These are phyloP conservation scores for Mortierella alpina DNA, from an alignment of 192 early-diverging fungal genomes.

Conservation along the genomic window DNA sequence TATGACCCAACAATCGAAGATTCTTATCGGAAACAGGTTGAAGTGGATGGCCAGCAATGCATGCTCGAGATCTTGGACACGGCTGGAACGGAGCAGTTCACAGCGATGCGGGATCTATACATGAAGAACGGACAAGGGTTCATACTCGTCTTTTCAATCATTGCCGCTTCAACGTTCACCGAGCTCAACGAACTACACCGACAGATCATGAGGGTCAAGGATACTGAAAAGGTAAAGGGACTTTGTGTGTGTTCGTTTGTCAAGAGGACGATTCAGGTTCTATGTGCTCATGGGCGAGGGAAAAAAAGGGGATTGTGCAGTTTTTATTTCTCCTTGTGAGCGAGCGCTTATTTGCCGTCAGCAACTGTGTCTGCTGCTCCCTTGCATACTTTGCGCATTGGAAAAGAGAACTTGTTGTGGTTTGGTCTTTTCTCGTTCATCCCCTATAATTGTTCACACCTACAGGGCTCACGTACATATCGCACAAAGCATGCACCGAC, in stretches of 20 bases:
- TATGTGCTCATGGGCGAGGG: background rate
- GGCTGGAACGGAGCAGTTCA: conserved; percentile 79
- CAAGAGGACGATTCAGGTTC: too few species aligned
- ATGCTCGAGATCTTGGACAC: conserved; percentile 93
- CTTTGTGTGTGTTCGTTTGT: background rate
- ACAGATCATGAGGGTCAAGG: conserved; percentile 87
- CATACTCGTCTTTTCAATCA: conserved; percentile 87
- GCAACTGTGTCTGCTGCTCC: too few species aligned
- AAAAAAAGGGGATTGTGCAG: background rate
- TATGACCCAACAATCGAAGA: conserved; percentile 98
- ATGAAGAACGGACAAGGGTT: conserved; percentile 95
- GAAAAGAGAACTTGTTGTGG: too few species aligned
- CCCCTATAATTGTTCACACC: too few species aligned
- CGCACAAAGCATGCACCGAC: too few species aligned
- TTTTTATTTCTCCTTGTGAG: too few species aligned
- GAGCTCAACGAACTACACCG: conserved; percentile 79
- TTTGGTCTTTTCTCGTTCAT: too few species aligned
- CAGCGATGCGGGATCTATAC: conserved; percentile 85
- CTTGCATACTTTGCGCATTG: too few species aligned
- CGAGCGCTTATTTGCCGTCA: too few species aligned
- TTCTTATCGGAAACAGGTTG: conserved; percentile 89
- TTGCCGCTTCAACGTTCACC: conserved; percentile 75
- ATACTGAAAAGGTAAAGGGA: conserved; percentile 64
- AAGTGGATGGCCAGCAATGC: conserved; percentile 83
- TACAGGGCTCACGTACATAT: too few species aligned